Evolutionary conservation across 805 yeast species (phyloP).

Genomic region (Teunomyces stri): DNA sequence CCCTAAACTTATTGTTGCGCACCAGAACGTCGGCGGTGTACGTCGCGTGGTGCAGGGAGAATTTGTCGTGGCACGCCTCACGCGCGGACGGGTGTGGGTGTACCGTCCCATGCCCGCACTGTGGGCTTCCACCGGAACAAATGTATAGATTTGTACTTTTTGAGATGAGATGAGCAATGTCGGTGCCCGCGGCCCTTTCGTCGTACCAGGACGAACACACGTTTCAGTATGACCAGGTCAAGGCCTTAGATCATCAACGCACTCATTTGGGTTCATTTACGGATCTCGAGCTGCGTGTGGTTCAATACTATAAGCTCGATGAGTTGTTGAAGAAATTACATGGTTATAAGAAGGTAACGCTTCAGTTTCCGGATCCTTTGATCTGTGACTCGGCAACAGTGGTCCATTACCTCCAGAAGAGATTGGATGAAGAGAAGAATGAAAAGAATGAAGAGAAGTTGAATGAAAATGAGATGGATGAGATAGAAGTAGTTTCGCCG

Average conservation of each 20-base stretch:
- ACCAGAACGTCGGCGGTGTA: slow-evolving; percentile 49
- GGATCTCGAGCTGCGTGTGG: slow-evolving; percentile 30
- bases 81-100: slow-evolving; percentile 42
- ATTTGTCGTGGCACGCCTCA: slow-evolving; percentile 34
- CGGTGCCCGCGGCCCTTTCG: slow-evolving; percentile 48
- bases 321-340: slow-evolving; percentile 42
- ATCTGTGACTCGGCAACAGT: slow-evolving; percentile 77
- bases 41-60: slow-evolving; percentile 40
- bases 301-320: slow-evolving; percentile 54
- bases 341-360: slow-evolving; percentile 52
- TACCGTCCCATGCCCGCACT: slow-evolving; percentile 47
- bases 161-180: slow-evolving; percentile 5
- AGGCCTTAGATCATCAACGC: slow-evolving; percentile 19
- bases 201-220: slow-evolving; percentile 65
- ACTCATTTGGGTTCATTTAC: slow-evolving; percentile 18
- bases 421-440: slow-evolving; percentile 12
- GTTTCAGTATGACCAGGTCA: slow-evolving; percentile 48
- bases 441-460: background rate
- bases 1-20: slow-evolving; percentile 34
- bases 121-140: slow-evolving; percentile 36
- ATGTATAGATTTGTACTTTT: background rate
- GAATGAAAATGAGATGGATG: background rate
- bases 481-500: slow-evolving; percentile 15
- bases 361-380: slow-evolving; percentile 86
- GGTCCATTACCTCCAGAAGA: slow-evolving; percentile 50